Conservation (phyloP, 2,329 filamentous ascomycete species). For the Hypoxylon sp. region DNA sequence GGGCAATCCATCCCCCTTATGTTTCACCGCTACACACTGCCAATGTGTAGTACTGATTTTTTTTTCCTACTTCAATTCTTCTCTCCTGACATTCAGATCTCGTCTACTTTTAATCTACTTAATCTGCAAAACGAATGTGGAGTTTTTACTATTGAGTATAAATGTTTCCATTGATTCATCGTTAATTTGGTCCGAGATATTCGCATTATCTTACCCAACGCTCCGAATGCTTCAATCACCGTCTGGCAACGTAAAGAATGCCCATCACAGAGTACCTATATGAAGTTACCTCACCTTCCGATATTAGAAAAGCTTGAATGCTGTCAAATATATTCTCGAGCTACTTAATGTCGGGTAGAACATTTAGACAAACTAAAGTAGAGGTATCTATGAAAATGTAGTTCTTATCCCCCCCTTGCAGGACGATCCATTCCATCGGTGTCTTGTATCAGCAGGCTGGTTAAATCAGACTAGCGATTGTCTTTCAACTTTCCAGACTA, state of each 20-base stretch:
- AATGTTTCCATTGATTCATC: not conserved
- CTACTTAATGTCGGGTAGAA: no score
- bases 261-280: not conserved
- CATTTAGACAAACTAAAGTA: not conserved
- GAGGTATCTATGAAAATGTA: not conserved
- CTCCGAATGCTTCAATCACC: not conserved
- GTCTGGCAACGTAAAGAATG: not conserved
- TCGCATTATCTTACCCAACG: not conserved
- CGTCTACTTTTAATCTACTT: no score
- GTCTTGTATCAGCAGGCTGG: not conserved
- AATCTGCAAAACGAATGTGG: no score
- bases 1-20: conserved; percentile 35
- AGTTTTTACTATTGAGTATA: not conserved
- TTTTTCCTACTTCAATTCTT: no score
- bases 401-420: not conserved
- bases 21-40: no score
- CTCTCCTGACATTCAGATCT: no score
- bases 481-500: not conserved
- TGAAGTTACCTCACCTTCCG: not conserved
- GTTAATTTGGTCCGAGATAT: not conserved
- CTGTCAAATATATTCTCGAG: no score
- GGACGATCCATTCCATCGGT: not conserved
- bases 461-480: no score
- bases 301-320: no score
- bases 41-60: no score